Evolutionary conservation across 2,329 filamentous ascomycete species (phyloP).

Genomic region (Colletotrichum melonis): DNA sequence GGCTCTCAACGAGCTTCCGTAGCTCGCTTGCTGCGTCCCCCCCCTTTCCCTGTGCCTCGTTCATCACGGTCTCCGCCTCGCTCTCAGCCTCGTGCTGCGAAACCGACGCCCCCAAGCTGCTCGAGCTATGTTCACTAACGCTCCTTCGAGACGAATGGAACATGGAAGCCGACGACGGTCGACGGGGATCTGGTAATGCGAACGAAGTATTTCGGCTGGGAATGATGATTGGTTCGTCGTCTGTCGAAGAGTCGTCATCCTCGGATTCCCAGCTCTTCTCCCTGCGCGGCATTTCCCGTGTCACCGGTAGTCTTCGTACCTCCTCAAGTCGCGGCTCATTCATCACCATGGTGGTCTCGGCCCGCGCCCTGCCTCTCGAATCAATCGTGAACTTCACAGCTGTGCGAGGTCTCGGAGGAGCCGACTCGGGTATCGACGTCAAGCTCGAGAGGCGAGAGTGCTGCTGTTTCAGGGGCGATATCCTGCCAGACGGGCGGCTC

Average conservation of each 20-base stretch:
- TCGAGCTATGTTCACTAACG: conserved; percentile 61
- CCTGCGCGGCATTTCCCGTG: conserved; percentile 42
- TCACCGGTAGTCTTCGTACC: conserved; percentile 18
- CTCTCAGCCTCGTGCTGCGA: conserved; percentile 60
- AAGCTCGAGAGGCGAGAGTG: conserved; percentile 63
- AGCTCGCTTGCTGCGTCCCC: conserved; percentile 72
- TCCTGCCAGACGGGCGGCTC: conserved; percentile 56
- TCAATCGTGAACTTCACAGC: conserved; percentile 74
- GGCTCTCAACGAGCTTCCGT: conserved; percentile 66
- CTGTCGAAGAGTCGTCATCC: conserved; percentile 67
- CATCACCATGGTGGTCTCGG: conserved; percentile 61
- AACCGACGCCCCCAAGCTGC: conserved; percentile 47
- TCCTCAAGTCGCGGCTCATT: conserved; percentile 42
- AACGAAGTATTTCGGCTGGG: conserved; percentile 71
- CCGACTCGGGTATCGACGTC: conserved; percentile 68
- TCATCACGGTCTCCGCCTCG: conserved; percentile 69
- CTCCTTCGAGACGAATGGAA: conserved; percentile 60
- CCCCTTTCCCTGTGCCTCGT: conserved; percentile 54
- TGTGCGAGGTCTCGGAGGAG: conserved; percentile 58
- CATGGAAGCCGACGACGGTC: conserved; percentile 58
- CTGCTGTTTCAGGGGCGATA: conserved; percentile 63
- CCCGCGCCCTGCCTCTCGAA: conserved; percentile 67
- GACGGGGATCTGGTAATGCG: conserved; percentile 64
- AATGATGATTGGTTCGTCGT: conserved; percentile 74
- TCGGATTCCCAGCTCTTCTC: conserved; percentile 57